Percentiles rank a stretch among this genome's conserved stretches.
phyloP scores from a whole-genome alignment of 768 basidiomycete species.

The Russula griseocarnosa region DNA sequence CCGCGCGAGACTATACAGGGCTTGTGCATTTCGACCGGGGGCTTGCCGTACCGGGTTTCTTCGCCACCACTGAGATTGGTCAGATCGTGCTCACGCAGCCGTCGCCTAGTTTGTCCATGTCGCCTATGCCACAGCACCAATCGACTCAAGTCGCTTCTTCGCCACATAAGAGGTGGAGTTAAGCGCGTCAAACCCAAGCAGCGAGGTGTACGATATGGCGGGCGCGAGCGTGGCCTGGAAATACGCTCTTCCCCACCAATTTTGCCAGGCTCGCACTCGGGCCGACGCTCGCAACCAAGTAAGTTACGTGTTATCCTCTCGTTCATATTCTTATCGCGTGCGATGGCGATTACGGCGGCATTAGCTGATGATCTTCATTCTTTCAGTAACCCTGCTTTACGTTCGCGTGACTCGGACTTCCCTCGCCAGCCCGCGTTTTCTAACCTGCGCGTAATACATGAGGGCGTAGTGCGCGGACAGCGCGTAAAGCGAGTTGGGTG shows the following conservation, averaged over 20 bases:
- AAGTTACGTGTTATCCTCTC: constrained; percentile 34
- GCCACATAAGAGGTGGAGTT: constrained; percentile 7
- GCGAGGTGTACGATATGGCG: constrained; percentile 44
- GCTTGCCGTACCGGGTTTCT: constrained; percentile 33
- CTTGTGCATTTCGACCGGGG: constrained; percentile 50
- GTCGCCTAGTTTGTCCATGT: constrained; percentile 32
- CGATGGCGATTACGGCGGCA: neutral
- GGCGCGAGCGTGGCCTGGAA: constrained; percentile 66
- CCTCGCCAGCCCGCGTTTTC: constrained; percentile 33
- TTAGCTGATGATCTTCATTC: neutral
- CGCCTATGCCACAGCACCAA: constrained; percentile 13
- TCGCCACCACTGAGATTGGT: constrained; percentile 18
- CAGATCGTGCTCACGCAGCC: constrained; percentile 8
- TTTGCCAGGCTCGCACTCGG: constrained; percentile 64
- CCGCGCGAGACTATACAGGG: constrained; percentile 44
- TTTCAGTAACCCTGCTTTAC: constrained; percentile 31
- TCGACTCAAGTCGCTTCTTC: neutral
- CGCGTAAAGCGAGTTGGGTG: constrained; percentile 38
- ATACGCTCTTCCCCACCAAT: constrained; percentile 77
- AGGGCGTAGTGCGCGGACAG: constrained; percentile 27
- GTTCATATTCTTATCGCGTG: neutral
- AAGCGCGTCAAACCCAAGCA: constrained; percentile 24
- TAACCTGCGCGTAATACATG: constrained; percentile 31
- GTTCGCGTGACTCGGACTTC: constrained; percentile 32
- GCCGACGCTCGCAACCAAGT: constrained; percentile 61